Evolutionary conservation across 805 yeast species (phyloP).

Genomic region (Candida maltosa): DNA sequence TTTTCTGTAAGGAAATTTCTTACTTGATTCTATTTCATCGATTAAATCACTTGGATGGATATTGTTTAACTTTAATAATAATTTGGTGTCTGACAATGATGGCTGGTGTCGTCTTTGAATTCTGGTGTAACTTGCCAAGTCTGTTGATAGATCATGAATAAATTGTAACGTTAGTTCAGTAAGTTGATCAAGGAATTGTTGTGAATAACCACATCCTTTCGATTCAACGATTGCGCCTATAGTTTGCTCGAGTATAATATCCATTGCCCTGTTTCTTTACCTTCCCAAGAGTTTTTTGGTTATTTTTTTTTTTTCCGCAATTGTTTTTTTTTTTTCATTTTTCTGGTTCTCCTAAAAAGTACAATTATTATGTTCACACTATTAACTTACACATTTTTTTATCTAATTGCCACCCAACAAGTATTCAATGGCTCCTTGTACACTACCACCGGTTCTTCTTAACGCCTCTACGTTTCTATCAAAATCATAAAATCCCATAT

Average conservation of each 20-base stretch:
- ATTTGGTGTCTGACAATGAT: conserved; percentile 47
- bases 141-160: conserved; percentile 32
- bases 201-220: conserved; percentile 17
- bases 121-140: conserved; percentile 50
- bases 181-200: conserved; percentile 26
- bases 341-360: no score
- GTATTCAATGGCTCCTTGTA: conserved; percentile 93
- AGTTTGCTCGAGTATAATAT: conserved; percentile 7
- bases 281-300: no score
- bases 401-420: conserved; percentile 39
- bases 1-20: conserved; percentile 3
- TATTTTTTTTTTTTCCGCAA: no score
- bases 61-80: conserved; percentile 42
- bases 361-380: no score
- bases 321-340: no score
- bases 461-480: conserved; percentile 89
- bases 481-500: conserved; percentile 77
- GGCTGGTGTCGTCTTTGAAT: conserved; percentile 60
- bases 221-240: conserved; percentile 10
- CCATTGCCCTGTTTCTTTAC: no score
- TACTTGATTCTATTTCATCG: conserved; percentile 10
- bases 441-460: conserved; percentile 94
- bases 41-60: conserved; percentile 23
- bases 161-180: conserved; percentile 26
- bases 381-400: conserved; percentile 1